phyloP scores from a whole-genome alignment of 2,329 filamentous ascomycete species.

The Sporothrix phasma region DNA sequence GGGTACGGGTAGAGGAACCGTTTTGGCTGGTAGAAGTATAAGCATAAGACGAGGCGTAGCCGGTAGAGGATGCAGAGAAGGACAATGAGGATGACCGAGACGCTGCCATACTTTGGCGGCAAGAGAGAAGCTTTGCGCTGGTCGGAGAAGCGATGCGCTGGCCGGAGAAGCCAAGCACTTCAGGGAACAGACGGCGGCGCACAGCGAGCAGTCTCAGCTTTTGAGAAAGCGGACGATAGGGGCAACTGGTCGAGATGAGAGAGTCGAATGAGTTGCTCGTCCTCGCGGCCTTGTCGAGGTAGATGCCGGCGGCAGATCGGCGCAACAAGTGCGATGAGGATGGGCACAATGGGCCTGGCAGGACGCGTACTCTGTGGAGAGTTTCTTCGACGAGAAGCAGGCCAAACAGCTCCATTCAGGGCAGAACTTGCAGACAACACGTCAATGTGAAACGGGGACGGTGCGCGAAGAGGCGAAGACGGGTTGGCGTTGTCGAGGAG shows the following conservation, averaged over 20 bases:
- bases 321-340: not conserved
- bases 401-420: conserved; percentile 9
- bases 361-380: not conserved
- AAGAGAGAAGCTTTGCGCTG: not conserved
- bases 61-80: conserved; percentile 37
- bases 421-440: not conserved
- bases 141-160: not conserved
- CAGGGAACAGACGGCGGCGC: not conserved
- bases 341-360: not conserved
- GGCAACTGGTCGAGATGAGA: not conserved
- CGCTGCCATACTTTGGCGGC: conserved; percentile 21
- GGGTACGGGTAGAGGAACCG: conserved; percentile 36
- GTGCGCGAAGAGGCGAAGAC: not conserved
- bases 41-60: conserved; percentile 33
- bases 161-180: too few species aligned
- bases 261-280: not conserved
- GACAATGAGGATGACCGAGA: conserved; percentile 38
- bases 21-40: conserved; percentile 34
- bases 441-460: too few species aligned
- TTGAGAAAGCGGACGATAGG: not conserved
- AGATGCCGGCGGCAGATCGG: not conserved
- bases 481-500: not conserved
- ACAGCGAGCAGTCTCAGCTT: not conserved
- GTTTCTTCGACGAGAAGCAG: not conserved
- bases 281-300: not conserved